Evolutionary conservation across 257 asterid genomes (phyloP).

Genomic region (Nicotiana obtusifolia): DNA sequence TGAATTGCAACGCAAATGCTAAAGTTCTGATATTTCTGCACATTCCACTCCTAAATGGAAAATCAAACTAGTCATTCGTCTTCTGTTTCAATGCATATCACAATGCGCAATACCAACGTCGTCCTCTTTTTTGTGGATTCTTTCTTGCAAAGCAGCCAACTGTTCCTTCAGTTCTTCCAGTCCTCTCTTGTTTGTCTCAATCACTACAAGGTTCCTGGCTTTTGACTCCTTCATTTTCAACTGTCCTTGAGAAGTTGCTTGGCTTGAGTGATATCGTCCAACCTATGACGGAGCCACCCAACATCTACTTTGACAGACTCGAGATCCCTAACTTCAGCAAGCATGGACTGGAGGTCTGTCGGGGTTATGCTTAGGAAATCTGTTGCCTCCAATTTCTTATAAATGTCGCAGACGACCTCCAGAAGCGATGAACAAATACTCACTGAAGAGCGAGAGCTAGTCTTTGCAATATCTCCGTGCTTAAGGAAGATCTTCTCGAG

Average conservation of each 20-base stretch:
- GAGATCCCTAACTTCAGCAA: neutral
- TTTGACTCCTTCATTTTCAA: too few relatives aligned
- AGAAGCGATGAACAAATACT: neutral
- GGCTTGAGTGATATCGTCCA: neutral
- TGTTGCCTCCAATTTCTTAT: neutral
- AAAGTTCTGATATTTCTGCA: neutral
- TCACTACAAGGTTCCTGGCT: too few relatives aligned
- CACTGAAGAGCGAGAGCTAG: neutral
- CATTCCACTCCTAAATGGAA: neutral
- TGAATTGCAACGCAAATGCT: neutral
- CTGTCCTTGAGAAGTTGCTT: neutral
- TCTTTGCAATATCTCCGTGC: conserved; percentile 17
- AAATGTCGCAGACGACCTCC: conserved; percentile 3
- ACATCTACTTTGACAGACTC: conserved; percentile 12
- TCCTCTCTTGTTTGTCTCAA: too few relatives aligned
- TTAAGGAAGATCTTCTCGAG: conserved; percentile 4
- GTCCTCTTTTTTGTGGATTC: too few relatives aligned
- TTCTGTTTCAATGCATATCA: too few relatives aligned
- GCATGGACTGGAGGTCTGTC: conserved; percentile 2
- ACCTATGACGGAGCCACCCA: conserved; percentile 11
- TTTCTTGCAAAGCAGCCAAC: too few relatives aligned
- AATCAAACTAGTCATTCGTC: neutral
- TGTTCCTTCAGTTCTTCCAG: too few relatives aligned
- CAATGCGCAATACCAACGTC: too few relatives aligned
- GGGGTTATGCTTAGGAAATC: neutral